Conservation (phyloP, 2,329 filamentous ascomycete species). For the Claviceps sp. region DNA sequence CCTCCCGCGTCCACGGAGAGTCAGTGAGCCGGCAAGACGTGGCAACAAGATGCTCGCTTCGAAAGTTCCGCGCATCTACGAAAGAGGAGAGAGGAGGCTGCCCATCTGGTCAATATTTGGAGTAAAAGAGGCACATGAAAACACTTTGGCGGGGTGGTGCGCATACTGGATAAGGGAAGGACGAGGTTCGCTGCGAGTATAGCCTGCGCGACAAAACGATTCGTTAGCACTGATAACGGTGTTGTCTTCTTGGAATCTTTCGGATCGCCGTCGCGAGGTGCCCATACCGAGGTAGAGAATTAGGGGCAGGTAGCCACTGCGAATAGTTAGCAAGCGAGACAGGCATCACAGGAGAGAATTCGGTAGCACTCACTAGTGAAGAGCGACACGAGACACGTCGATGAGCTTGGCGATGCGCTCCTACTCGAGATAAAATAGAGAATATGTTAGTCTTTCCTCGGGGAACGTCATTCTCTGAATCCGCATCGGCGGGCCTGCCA, state of each 20-base stretch:
- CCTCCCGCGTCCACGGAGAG: neutral
- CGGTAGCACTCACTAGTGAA: constrained; percentile 67
- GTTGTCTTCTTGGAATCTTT: neutral
- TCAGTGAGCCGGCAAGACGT: neutral
- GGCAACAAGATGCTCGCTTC: neutral
- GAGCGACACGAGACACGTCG: constrained; percentile 80
- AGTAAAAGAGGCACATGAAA: neutral
- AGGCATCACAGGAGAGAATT: neutral
- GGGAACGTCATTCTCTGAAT: neutral
- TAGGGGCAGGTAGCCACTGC: constrained; percentile 85
- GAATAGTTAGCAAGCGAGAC: constrained; percentile 19
- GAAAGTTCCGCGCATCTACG: constrained; percentile 24
- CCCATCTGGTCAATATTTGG: constrained; percentile 11
- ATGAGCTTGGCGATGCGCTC: constrained; percentile 97
- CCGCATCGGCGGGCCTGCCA: neutral
- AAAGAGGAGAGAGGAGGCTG: constrained; percentile 52
- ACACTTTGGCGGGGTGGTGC: neutral
- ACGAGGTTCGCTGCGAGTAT: constrained; percentile 84
- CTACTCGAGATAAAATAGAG: constrained; percentile 29
- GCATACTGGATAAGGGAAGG: constrained; percentile 53
- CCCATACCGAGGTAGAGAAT: constrained; percentile 84
- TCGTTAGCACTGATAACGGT: constrained; percentile 12
- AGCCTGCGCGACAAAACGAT: constrained; percentile 42
- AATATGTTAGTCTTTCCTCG: neutral
- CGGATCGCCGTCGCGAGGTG: no score